Conservation (phyloP, 208 protist species). For the Leishmania arabica region DNA sequence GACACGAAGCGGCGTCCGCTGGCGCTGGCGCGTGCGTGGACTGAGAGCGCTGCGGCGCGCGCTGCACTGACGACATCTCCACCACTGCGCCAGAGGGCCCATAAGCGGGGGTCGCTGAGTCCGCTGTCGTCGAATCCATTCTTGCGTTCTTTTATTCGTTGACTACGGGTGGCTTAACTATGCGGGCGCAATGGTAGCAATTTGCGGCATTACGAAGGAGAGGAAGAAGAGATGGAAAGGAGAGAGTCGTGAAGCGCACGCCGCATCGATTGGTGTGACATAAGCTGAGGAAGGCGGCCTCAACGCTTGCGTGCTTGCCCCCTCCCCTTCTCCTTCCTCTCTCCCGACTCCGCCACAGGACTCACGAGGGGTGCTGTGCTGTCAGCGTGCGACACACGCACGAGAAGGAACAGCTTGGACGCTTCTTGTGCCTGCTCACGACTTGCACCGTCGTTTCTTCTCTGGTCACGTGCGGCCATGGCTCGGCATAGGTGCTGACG, state of each 20-base stretch:
- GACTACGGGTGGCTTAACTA: not conserved
- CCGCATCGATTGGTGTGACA: not conserved
- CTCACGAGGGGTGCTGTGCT: not conserved
- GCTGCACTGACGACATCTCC: constrained; percentile 4
- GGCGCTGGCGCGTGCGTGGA: constrained; percentile 10
- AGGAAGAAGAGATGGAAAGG: not conserved
- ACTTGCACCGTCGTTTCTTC: not conserved
- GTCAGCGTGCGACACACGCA: not conserved
- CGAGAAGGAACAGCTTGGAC: not conserved
- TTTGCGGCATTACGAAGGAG: not conserved
- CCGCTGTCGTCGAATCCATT: not conserved
- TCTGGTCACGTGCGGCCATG: not conserved
- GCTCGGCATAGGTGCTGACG: not conserved
- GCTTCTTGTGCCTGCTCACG: not conserved
- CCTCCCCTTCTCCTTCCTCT: not conserved
- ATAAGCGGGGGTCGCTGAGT: not conserved
- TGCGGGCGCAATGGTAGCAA: not conserved
- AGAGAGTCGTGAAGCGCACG: not conserved
- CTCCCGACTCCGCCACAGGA: not conserved
- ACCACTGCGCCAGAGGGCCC: not conserved
- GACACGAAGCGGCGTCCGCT: constrained; percentile 21
- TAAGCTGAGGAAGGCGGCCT: not conserved
- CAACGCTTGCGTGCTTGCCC: not conserved
- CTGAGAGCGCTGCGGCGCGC: constrained; percentile 3
- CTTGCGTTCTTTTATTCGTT: not conserved